Base-by-base conservation (phyloP, 148 eudicot genomes). In the Nyssa sinensis region DNA sequence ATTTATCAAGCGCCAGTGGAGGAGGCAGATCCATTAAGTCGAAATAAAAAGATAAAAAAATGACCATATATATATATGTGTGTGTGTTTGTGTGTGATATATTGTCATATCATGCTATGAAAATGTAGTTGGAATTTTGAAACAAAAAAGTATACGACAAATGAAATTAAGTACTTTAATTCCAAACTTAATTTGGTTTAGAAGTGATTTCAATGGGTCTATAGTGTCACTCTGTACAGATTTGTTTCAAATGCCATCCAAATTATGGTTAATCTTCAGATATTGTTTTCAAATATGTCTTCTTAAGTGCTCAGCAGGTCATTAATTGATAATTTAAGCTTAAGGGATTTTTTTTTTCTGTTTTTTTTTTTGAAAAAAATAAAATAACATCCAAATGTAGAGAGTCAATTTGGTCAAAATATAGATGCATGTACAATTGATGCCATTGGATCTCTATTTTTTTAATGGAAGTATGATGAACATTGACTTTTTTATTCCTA, bases 161-260 rank as follows among this genome's bases (percentile, higher is more conserved):
- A 14, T 16, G 21, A 30, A 17, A 9, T 8, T 17, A 21, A 49
- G 7, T 7, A 41, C 31, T 24, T 10, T 51, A 69, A 30, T 69
- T 35, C 25, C 28, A 51, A 51, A 47, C 60, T 29, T 21, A 30
- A 51, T 17, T 28, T 30, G 72, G 72, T 69, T 28, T 44, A 51
- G 30, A 69, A 30, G 61, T 49, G 61, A 51, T 69, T 49, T 51
- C 72, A 51, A 49, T 31, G 72, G 72, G 61, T 69, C 72, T 69
- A 51, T 25, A 68, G 62, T n/a, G 30, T 17, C 61, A 68, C 27
- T 58, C 61, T 29, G 72, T 32, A 69, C 72, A 51, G 49, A 37
- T 23, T 70, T 33, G 44, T 33, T 32, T 44, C 17, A 1, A n/a
- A 55, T 57, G 28, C 47, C 63, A 53, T 41, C 29, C 16, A 30